phyloP scores from a whole-genome alignment of 345 rosid genomes.

The Arabidopsis arenosa region DNA sequence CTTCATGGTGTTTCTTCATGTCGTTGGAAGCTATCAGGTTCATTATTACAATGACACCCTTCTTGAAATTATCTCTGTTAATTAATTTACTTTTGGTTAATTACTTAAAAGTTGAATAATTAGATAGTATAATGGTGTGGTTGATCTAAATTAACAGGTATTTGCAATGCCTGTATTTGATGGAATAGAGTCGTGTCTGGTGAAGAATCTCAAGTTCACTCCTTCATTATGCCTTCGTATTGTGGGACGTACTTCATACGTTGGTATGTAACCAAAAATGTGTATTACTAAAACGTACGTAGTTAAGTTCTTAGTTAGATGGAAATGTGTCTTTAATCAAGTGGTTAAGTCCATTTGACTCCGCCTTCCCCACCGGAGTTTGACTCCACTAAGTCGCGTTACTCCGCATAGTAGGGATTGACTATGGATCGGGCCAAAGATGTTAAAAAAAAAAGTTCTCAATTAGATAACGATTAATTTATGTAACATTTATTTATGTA shows the following conservation, averaged over 20 bases:
- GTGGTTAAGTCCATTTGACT: too few species aligned
- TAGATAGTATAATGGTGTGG: not conserved
- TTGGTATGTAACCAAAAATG: not conserved
- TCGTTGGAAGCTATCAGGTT: constrained; percentile 58
- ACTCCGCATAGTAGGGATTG: too few species aligned
- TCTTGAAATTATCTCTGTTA: not conserved
- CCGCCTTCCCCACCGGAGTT: too few species aligned
- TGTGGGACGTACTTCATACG: constrained; percentile 27
- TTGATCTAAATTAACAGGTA: constrained; percentile 36
- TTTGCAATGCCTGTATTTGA: constrained; percentile 57
- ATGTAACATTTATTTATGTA: not conserved
- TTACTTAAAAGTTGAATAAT: not conserved
- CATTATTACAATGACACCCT: not conserved
- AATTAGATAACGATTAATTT: not conserved
- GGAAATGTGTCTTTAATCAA: too few species aligned
- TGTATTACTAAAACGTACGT: not conserved
- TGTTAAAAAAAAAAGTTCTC: too few species aligned
- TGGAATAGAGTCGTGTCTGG: constrained; percentile 43
- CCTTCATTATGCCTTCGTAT: constrained; percentile 48
- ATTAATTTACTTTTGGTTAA: not conserved
- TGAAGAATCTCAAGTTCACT: constrained; percentile 33
- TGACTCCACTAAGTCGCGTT: too few species aligned
- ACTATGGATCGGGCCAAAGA: too few species aligned
- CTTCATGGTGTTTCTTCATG: constrained; percentile 50
- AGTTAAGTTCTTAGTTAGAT: not conserved